Conservation (phyloP, 2,329 filamentous ascomycete genomes). For the Diaporthe longicolla region DNA sequence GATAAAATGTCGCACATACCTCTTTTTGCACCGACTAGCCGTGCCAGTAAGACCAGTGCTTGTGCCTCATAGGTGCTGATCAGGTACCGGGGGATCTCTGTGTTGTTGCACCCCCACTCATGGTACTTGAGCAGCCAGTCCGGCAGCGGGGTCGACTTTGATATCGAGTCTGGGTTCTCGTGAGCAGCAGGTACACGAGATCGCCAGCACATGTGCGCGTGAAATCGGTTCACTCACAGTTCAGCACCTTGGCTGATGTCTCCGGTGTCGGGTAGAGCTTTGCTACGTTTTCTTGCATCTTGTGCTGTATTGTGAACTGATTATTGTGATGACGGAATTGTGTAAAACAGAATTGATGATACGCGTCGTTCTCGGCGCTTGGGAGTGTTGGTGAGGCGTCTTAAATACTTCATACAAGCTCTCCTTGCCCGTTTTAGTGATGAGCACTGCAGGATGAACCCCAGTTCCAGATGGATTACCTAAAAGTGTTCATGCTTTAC, state of each 20-base stretch:
- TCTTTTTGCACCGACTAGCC: constrained; percentile 54
- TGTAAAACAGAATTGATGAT: neutral
- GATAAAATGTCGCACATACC: constrained; percentile 33
- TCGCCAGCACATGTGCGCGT: neutral
- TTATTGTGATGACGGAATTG: too few species aligned
- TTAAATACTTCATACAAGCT: neutral
- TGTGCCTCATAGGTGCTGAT: constrained; percentile 49
- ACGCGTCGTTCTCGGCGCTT: neutral
- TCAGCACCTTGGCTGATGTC: constrained; percentile 57
- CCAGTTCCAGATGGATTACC: neutral
- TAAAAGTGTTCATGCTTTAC: neutral
- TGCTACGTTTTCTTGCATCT: constrained; percentile 57
- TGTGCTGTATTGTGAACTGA: neutral
- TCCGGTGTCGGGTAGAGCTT: constrained; percentile 59
- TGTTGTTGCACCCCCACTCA: constrained; percentile 46
- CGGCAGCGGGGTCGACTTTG: constrained; percentile 59
- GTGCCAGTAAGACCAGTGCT: constrained; percentile 55
- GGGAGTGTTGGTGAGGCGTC: too few species aligned
- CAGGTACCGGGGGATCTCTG: constrained; percentile 43
- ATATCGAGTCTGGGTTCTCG: constrained; percentile 51
- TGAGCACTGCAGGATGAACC: neutral
- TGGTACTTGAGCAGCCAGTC: constrained; percentile 60
- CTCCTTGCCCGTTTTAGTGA: neutral
- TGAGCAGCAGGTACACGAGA: neutral
- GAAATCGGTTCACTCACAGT: constrained; percentile 37